These are phyloP conservation scores for Vitis rotundifolia DNA, from an alignment of 164 flowering plant genomes.

Conservation along the genomic window DNA sequence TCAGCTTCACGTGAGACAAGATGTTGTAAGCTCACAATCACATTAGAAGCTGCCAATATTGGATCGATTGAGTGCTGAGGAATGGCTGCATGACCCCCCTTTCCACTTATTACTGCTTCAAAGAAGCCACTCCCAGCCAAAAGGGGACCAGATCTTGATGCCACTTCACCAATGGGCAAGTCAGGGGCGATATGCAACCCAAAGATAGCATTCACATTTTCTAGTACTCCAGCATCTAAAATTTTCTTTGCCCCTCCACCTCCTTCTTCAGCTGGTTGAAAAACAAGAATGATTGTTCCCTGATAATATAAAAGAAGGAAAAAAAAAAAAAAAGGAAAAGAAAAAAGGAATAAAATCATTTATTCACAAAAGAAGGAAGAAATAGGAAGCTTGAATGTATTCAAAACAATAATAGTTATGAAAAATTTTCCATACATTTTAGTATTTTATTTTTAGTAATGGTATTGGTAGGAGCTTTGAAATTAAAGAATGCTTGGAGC, in stretches of 20 bases:
- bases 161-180: conserved; percentile 48
- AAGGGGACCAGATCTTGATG: conserved; percentile 59
- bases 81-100: conserved; percentile 85
- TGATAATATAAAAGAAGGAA: conserved; percentile 12
- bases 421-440: too few species aligned
- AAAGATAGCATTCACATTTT: conserved; percentile 66
- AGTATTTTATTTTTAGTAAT: too few species aligned
- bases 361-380: neutral
- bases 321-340: neutral
- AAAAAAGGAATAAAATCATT: neutral
- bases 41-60: conserved; percentile 75
- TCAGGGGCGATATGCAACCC: conserved; percentile 56
- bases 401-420: neutral
- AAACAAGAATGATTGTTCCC: conserved; percentile 83
- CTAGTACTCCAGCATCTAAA: conserved; percentile 52
- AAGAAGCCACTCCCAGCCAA: conserved; percentile 77
- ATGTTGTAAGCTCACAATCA: conserved; percentile 74
- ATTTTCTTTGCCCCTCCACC: conserved; percentile 72
- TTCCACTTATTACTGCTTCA: conserved; percentile 72
- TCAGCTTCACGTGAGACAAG: conserved; percentile 86
- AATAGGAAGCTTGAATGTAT: neutral
- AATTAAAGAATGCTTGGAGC: too few species aligned
- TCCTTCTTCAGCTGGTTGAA: conserved; percentile 90
- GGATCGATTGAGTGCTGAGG: conserved; percentile 84
- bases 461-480: too few species aligned